A percentile compares a stretch with the other conserved stretches of the same genome.
phyloP scores from a whole-genome alignment of 352 stramenopile genomes.

The Globisporangium megalacanthum region DNA sequence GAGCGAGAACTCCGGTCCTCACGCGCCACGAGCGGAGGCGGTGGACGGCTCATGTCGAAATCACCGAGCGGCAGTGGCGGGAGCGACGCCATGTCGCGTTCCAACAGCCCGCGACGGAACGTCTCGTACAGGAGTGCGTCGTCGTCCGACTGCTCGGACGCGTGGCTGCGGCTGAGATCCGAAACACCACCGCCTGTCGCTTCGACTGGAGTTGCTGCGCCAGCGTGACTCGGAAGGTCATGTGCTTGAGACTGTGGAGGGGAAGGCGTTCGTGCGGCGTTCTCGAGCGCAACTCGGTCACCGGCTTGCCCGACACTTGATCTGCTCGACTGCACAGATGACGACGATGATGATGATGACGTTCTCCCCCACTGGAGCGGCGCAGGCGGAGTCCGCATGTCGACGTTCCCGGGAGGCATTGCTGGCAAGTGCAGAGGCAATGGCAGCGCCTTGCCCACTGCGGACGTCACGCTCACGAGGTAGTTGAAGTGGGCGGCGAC shows the following conservation, averaged over 20 bases:
- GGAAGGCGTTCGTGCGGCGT: too few species aligned
- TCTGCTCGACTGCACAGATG: constrained; percentile 2
- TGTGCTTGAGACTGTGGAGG: too few species aligned
- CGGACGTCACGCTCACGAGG: constrained; percentile 40
- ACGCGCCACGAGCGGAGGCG: constrained; percentile 3
- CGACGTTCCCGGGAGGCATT: constrained; percentile 21
- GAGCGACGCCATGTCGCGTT: constrained; percentile 19
- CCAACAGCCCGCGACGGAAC: constrained; percentile 7
- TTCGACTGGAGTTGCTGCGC: too few species aligned
- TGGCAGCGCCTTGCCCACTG: constrained; percentile 31
- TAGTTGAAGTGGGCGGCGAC: constrained; percentile 41
- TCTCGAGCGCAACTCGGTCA: not conserved
- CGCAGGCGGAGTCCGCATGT: constrained; percentile 35
- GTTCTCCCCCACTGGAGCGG: constrained; percentile 25
- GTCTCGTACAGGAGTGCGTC: constrained; percentile 12
- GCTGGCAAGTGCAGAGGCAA: constrained; percentile 37
- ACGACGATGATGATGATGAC: constrained; percentile 20
- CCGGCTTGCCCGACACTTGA: not conserved
- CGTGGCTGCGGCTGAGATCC: too few species aligned
- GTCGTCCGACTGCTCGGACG: not conserved
- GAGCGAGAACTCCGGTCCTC: constrained; percentile 1
- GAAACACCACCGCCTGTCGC: too few species aligned
- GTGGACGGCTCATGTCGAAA: constrained; percentile 39
- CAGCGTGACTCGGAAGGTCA: too few species aligned
- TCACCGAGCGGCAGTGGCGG: constrained; percentile 29